Base-by-base conservation (phyloP, 139 green algal genomes). In the Cymbomonas tetramitiformis region DNA sequence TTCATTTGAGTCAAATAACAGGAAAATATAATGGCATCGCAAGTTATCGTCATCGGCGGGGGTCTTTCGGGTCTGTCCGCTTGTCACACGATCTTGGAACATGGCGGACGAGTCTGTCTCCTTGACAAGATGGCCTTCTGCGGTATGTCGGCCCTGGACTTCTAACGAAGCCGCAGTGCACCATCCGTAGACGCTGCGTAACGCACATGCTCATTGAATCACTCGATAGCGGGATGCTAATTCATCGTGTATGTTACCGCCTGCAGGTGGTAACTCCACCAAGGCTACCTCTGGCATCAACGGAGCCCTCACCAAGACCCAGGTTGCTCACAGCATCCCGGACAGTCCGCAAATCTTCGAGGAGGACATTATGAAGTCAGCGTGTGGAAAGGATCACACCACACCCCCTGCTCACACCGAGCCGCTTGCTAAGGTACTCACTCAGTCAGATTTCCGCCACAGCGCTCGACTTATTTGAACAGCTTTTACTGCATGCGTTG, bases 41-140 rank as follows among this genome's bases (percentile, higher is more conserved):
- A 66, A 47, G 56, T 83, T 3, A 64, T 80, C 40, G 70, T 86
- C 15, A 61, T 86, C 29, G 79, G 79, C 30, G 58, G 51, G 15
- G 79, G 79, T 7, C 52, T 85, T 12, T 74, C 78, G 5, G 79
- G 79, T 6, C 57, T 79, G 0, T 57, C 56, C 40, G 73, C 78
- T 18, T 68, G 74, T 12, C 58, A 79, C 63, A 65, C 54, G 19
- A 49, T 65, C 0, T 5, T 64, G 9, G 63, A 61, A 21, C 30
- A 64, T 36, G 64, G 64, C 36, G 64, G 56, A 4, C 56, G 52
- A 33, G 62, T 69, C 6, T 2, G 56, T 2, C 24, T 69, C 2
- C 31, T 69, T 1, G 62, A 69, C 31, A 69, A 69, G 44, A 39
- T 2, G 2, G 12, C 57, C 4, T 65, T 65, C 30, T 28, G 56